Base-by-base conservation (phyloP, 208 protist genomes). In the Leishmania braziliensis region DNA sequence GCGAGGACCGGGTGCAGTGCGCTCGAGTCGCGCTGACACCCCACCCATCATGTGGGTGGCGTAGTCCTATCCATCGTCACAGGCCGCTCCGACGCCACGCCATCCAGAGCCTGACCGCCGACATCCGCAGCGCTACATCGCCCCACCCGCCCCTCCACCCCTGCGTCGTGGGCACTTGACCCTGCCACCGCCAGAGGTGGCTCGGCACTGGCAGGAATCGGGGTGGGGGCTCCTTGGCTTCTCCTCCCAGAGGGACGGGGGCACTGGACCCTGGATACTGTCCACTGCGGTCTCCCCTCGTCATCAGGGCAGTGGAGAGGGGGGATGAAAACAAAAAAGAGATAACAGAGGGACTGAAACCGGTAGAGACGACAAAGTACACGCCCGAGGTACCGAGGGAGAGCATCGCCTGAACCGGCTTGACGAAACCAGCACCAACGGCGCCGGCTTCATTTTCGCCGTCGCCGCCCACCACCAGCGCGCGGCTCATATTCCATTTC, bases 381-480 rank as follows among this genome's bases (percentile, higher is more conserved):
- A 96, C 93, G 51, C 93, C 93, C n/a, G 90, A 96, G 23, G 93
- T 96, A 50, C 91, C 93, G 69, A 95, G 85, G 26, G 90, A 96
- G 9, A 96, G 91, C 91, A 96, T 95, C 72, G 93, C 93, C 81
- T 93, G 88, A 20, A 88, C 91, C 0, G 93, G 88, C 80, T 91
- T 89, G 80, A 88, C 90, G 75, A 96, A 81, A 43, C 93, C 87
- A 14, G 82, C 87, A 51, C 91, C 93, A 63, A 96, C 90, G 50
- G 88, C 91, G 46, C 91, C 91, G 5, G 93, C 90, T 75, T 89
- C 93, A 70, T 96, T 96, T 80, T 96, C 93, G 66, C 92, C 92
- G 56, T 91, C 91, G 53, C 91, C 90, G 65, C 89, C 91, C 3
- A 92, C 92, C 8, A 94, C 90, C 9, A 90, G 87, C 53, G 89